phyloP scores from a whole-genome alignment of 257 asterid species.

The Ophiorrhiza pumila region DNA sequence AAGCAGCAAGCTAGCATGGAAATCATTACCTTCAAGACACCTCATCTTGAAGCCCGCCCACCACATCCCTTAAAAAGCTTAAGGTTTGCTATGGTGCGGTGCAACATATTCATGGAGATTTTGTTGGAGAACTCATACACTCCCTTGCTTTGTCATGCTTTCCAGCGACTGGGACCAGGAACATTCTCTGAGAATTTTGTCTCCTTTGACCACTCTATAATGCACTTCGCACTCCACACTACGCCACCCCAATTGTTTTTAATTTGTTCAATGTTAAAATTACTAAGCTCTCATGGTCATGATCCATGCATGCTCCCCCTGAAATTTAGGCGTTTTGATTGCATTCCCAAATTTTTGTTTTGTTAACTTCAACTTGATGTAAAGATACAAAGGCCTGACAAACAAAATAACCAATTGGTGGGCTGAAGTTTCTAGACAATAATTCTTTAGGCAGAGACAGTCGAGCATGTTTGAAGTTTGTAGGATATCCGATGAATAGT shows the following conservation, averaged over 20 bases:
- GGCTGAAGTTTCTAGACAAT: not conserved
- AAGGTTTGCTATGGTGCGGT: constrained; percentile 23
- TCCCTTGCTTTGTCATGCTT: constrained; percentile 31
- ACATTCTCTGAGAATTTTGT: constrained; percentile 46
- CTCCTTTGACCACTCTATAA: constrained; percentile 31
- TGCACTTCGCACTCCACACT: constrained; percentile 4
- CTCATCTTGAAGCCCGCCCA: not conserved
- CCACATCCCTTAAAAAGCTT: not conserved
- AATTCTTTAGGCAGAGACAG: constrained; percentile 2
- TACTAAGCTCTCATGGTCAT: no score
- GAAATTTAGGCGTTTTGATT: constrained; percentile 12
- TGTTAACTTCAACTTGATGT: not conserved
- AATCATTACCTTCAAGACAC: constrained; percentile 4
- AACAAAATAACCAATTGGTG: not conserved
- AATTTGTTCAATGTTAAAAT: not conserved
- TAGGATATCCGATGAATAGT: constrained; percentile 8
- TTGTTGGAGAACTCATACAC: constrained; percentile 30
- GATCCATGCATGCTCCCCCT: constrained; percentile 1
- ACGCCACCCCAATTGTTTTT: not conserved
- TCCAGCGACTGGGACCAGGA: constrained; percentile 38
- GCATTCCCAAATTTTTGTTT: not conserved
- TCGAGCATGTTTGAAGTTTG: not conserved
- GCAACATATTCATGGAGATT: constrained; percentile 43
- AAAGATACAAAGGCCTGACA: not conserved
- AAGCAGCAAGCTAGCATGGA: constrained; percentile 14